Evolutionary conservation across 2,329 filamentous ascomycete genomes (phyloP).

Genomic region (Fusarium nanum): DNA sequence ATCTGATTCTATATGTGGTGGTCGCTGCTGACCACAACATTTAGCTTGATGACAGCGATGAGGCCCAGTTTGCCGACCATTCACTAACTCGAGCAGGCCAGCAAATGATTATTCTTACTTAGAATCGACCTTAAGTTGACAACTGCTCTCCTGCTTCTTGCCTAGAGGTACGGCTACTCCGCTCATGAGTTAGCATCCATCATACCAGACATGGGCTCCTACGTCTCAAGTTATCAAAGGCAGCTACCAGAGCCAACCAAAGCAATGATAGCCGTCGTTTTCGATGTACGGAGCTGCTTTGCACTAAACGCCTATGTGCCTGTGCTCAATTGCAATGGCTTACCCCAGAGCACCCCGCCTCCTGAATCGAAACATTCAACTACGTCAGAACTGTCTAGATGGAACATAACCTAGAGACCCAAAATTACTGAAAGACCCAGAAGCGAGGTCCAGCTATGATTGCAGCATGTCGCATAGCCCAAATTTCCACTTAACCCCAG

Average conservation of each 20-base stretch:
- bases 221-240: not conserved
- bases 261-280: not conserved
- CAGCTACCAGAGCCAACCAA: not conserved
- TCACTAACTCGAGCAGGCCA: not conserved
- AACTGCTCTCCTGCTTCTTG: not conserved
- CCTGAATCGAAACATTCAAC: not conserved
- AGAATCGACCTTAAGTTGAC: not conserved
- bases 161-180: not conserved
- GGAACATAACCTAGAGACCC: not conserved
- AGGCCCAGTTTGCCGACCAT: not conserved
- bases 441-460: not conserved
- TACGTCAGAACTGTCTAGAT: not conserved
- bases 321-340: not conserved
- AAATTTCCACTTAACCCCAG: not conserved
- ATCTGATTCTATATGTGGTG: not conserved
- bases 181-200: not conserved
- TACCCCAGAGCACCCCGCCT: not conserved
- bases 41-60: not conserved
- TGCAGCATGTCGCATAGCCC: not conserved
- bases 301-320: not conserved
- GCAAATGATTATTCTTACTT: not conserved
- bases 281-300: not conserved
- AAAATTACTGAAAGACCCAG: not conserved
- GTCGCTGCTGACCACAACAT: conserved; percentile 8
- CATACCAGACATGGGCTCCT: not conserved